These are phyloP conservation scores for Coniophora puteana DNA, from an alignment of 1,284 basidiomycete species.

Conservation along the genomic window DNA sequence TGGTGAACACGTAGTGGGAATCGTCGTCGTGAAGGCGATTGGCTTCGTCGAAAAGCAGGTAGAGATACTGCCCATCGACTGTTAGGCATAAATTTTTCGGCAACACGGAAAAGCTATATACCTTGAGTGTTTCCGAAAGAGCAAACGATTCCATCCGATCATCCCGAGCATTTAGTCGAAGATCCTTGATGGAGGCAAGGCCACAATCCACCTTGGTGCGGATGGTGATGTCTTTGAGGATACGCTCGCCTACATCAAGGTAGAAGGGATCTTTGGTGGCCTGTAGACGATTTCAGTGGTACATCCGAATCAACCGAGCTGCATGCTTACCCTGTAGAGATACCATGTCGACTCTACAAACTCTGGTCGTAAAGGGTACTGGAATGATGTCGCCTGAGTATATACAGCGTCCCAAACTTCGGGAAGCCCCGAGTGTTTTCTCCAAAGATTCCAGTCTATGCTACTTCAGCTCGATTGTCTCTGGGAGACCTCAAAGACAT, in stretches of 20 bases:
- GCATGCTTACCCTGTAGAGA: slow-evolving; percentile 72
- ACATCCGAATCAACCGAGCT: slow-evolving; percentile 9
- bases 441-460: slow-evolving; percentile 89
- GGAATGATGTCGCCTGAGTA: slow-evolving; percentile 69
- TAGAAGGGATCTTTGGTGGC: slow-evolving; percentile 91
- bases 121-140: slow-evolving; percentile 88
- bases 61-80: slow-evolving; percentile 68
- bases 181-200: slow-evolving; percentile 75
- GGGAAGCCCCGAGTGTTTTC: slow-evolving; percentile 78
- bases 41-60: slow-evolving; percentile 85
- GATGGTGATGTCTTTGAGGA: slow-evolving; percentile 71
- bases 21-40: slow-evolving; percentile 73
- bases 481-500: slow-evolving; percentile 26
- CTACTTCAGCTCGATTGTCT: slow-evolving; percentile 1
- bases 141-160: slow-evolving; percentile 94
- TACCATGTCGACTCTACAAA: slow-evolving; percentile 95
- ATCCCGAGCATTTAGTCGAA: slow-evolving; percentile 76
- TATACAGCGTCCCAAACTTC: slow-evolving; percentile 85
- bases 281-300: slow-evolving; percentile 36
- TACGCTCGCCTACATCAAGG: slow-evolving; percentile 83
- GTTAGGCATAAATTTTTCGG: not conserved
- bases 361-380: slow-evolving; percentile 87
- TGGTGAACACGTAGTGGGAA: slow-evolving; percentile 85
- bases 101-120: slow-evolving; percentile 30
- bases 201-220: slow-evolving; percentile 84